phyloP scores from a whole-genome alignment of 108 stramenopile genomes.

The Cyclotella atomus region DNA sequence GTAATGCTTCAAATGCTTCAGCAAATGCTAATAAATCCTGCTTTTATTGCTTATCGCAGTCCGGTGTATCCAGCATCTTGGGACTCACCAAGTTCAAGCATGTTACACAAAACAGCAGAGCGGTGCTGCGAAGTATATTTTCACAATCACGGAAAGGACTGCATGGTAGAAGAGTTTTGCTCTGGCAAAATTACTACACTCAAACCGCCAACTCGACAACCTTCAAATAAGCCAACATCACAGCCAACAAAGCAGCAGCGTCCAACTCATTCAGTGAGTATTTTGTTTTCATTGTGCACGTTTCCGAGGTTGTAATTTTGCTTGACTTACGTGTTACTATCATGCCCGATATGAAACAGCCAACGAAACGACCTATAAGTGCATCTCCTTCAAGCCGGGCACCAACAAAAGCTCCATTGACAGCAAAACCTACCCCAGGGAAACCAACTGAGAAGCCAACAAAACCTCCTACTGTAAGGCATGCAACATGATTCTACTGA shows the following conservation, averaged over 20 bases:
- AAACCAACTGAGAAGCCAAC: too few relatives aligned
- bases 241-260: background rate
- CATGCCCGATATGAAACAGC: background rate
- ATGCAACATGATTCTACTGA: background rate
- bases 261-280: background rate
- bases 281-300: background rate
- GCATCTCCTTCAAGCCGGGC: too few relatives aligned
- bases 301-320: background rate
- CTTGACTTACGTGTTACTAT: background rate
- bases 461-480: too few relatives aligned
- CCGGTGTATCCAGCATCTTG: background rate
- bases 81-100: background rate
- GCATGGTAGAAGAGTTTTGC: background rate
- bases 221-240: background rate
- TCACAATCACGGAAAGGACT: background rate
- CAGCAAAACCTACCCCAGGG: too few relatives aligned
- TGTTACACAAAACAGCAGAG: background rate
- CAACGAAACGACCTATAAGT: too few relatives aligned
- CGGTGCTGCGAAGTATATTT: background rate
- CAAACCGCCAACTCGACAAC: background rate
- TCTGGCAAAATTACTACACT: background rate
- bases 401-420: too few relatives aligned
- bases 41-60: too few relatives aligned
- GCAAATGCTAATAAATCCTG: too few relatives aligned
- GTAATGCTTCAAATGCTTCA: too few relatives aligned